Percentiles rank a stretch among this genome's conserved stretches.
These are phyloP conservation scores for Globisporangium perplexum DNA, from an alignment of 352 stramenopile species.

Conservation along the genomic window DNA sequence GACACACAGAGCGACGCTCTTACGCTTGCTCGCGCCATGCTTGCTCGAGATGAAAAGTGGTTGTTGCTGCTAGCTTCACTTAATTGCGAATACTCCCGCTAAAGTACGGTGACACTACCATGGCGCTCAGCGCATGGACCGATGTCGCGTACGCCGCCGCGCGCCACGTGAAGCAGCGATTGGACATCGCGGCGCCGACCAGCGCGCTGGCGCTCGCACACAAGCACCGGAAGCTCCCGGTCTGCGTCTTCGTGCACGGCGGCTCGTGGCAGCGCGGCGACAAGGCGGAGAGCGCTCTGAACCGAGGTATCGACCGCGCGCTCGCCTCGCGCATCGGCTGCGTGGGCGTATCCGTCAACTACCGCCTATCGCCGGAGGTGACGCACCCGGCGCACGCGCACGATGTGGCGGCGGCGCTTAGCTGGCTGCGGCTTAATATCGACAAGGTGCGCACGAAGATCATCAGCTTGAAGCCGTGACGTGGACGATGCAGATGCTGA, in stretches of 20 bases:
- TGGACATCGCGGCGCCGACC: constrained; percentile 58
- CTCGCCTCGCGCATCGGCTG: constrained; percentile 41
- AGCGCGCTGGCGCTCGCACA: constrained; percentile 10
- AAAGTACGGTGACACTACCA: constrained; percentile 12
- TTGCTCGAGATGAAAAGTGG: neutral
- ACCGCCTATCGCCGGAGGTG: constrained; percentile 72
- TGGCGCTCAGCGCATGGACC: constrained; percentile 51
- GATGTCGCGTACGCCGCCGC: constrained; percentile 51
- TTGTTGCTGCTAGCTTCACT: constrained; percentile 3
- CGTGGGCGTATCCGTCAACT: constrained; percentile 73
- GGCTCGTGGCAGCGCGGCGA: constrained; percentile 82
- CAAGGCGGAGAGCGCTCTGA: constrained; percentile 53
- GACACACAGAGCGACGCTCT: neutral
- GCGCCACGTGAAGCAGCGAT: constrained; percentile 35
- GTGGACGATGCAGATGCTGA: no score
- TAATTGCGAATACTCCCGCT: no score
- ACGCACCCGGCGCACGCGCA: constrained; percentile 58
- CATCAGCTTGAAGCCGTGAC: no score
- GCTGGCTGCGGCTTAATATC: constrained; percentile 65
- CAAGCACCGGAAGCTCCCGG: constrained; percentile 29
- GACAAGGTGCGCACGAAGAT: constrained; percentile 36
- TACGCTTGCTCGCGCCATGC: constrained; percentile 25
- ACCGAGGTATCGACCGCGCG: constrained; percentile 51
- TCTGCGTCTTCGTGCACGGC: constrained; percentile 79
- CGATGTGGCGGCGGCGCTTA: constrained; percentile 53